Evolutionary conservation across 371 early-diverging fungal species (phyloP), one percentile per base, ranked within the genome.

Genomic region (Mortierella sp.): DNA sequence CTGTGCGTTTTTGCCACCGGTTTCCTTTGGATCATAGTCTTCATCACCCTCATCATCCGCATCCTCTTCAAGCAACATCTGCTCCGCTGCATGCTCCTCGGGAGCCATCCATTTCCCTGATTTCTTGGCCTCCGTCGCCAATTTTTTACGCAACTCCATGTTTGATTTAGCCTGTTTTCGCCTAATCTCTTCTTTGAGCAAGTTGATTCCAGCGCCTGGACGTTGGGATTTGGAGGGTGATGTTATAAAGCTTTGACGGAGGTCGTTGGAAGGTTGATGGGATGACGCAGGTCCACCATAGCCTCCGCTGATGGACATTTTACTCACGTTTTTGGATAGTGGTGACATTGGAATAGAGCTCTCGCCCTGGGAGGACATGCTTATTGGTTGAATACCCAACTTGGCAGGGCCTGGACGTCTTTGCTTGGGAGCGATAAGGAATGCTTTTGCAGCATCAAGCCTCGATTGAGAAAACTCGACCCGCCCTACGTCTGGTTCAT

Each of bases 41-140:
- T 16, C 67, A 32, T 58, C 45, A 32, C 50, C 60, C 19, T 65
- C 66, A 24, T 63, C 57, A 21, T 67, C 60, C 3, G 43, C 78
- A 58, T 65, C 72, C 32, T 65, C 75, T 21, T 67, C 69, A 10
- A 70, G 53, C 3, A 45, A 58, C 65, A 80, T 22, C 15, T 73
- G 71, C 19, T 80, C 75, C 3, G 71, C 71, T 4, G 80, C 74
- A 45, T 67, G 38, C 8, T 80, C 75, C 66, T 80, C 80, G 6
- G 75, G 75, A 0, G 80, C 67, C 61, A 59, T 74, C 71, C 70
- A 74, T 0, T 28, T 64, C 7, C 75, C 80, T 3, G 58, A 24
- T 15, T 58, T 74, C 28, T 74, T 67, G n/a, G 73, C 76, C 10
- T 76, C 76, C 0, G 52, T 61, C 13, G 67, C 70, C 47, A 65